Base-by-base conservation (phyloP, 2,329 filamentous ascomycete species). In the Knufia petricola region DNA sequence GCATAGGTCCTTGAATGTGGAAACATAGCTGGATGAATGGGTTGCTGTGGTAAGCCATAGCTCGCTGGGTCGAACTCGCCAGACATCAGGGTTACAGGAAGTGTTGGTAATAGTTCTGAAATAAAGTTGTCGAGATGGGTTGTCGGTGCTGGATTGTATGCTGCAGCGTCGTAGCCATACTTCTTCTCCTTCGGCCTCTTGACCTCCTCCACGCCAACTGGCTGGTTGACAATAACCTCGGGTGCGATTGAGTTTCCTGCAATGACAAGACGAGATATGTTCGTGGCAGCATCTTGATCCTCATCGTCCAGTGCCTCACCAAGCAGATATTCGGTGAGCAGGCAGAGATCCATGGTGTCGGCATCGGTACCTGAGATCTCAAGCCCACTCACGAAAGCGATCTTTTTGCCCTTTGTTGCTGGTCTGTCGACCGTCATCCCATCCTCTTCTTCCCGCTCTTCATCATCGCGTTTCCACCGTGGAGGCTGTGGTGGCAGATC, bases 1-100 rank as follows among this genome's bases (percentile, higher is more conserved):
- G 64, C 76, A 62, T 87, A 98, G 6, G 77, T 70, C 54, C 88
- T 76, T 15, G 87, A 74, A 7, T 77, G 74, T 0, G 87, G 85
- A 59, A 98, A 92, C 78, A 98, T 87, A 52, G 92, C 90, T 3
- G 85, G 74, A 65, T 98, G 92, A 43, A 98, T 85, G 1, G 87
- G 84, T 64, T 96, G 92, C 62, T 98, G 92, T 0, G 92, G 92
- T 23, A 95, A 79, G 54, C 86, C 85, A 46, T 85, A 80, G 61
- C 94, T 95, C 43, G 92, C 88, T 0, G 92, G 89, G 64, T 98
- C 94, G 26, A 78, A 75, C 13, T 77, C 77, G 13, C 92, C 92
- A 0, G 94, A 87, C 53, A 98, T 77, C 15, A 98, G 71, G 0
- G 92, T 98, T 47, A 98, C 74, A 2, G 92, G 89, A 21, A 98